A percentile compares a stretch with the other conserved stretches of the same genome.
Conservation (phyloP, 2,329 filamentous ascomycete species). For the Lachnellula cervina region DNA sequence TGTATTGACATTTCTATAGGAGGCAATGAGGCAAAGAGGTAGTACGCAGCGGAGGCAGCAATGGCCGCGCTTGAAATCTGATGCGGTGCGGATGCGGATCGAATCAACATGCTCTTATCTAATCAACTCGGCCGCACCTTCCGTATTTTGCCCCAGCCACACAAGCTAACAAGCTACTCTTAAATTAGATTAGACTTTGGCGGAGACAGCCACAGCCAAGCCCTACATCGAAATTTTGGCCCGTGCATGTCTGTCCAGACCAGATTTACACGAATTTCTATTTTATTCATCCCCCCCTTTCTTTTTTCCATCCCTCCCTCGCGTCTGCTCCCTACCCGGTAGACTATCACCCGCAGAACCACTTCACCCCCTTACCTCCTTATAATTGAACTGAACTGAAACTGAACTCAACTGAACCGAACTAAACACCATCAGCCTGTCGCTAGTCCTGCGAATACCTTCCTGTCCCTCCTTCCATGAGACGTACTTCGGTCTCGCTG, state of each 20-base stretch:
- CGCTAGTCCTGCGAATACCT: conserved; percentile 4
- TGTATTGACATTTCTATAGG: neutral
- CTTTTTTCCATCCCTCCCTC: neutral
- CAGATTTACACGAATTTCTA: conserved; percentile 5
- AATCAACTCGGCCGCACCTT: neutral
- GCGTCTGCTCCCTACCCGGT: neutral
- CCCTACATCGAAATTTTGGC: neutral
- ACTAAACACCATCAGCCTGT: too few relatives aligned
- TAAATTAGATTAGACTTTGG: neutral
- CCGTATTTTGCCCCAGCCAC: too few relatives aligned
- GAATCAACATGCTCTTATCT: neutral
- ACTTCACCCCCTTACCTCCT: neutral
- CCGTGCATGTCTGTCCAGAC: neutral
- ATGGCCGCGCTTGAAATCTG: neutral
- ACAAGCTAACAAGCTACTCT: too few relatives aligned
- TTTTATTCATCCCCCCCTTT: conserved; percentile 9
- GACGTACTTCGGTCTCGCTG: conserved; percentile 60
- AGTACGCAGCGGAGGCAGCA: neutral
- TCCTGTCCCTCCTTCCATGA: conserved; percentile 42
- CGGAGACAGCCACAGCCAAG: neutral
- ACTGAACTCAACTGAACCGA: neutral
- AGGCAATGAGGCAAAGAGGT: neutral
- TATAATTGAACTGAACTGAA: conserved; percentile 1
- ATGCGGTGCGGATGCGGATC: too few relatives aligned
- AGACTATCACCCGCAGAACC: neutral